Base-by-base conservation (phyloP, 2,329 filamentous ascomycete species). In the Lasiodiplodia citricola region DNA sequence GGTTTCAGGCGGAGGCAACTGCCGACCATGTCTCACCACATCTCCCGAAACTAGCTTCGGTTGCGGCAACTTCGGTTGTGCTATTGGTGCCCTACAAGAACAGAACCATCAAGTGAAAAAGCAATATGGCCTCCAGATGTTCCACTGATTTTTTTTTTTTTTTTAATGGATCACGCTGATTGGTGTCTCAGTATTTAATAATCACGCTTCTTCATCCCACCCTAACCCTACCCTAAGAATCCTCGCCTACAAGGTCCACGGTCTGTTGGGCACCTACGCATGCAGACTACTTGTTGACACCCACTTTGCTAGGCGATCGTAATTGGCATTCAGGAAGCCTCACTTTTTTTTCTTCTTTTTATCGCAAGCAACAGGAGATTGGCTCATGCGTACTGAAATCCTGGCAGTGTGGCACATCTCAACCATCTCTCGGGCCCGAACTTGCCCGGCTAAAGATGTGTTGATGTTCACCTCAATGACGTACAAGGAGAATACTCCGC, bases 231-330 rank as follows among this genome's bases (percentile, higher is more conserved):
- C 6, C 31, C 2, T 7, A 63, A 37, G 41, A 63, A 16, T 62
- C 37, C 11, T 21, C 14, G 8, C 11, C 41, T n/a, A 18, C 7
- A 50, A 25, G 7, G 11, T 10, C 41, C 41, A 44, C 37, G 18
- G 28, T 41, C 23, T 11, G 51, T 64, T 52, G 60, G 60, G 60
- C 60, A 38, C 11, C 44, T 41, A 21, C 16, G n/a, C 18, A 25
- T 7, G 47, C 21, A 50, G n/a, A 21, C 60, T 52, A 8, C 31
- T 51, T 28, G 7, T 51, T 21, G 31, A 38, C 31, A 35, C 60
- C 60, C 60, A 64, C 38, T 52, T 51, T 25, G 13, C 47, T 47
- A 64, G 60, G 60, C 60, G 60, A 52, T 38, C 60, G 47, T 63
- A 35, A n/a, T 41, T 25, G 60, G 31, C 3, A 18, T 35, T 25